These are phyloP conservation scores for Cryptosporidium bovis DNA, from an alignment of 169 alveolate species.

Conservation along the genomic window DNA sequence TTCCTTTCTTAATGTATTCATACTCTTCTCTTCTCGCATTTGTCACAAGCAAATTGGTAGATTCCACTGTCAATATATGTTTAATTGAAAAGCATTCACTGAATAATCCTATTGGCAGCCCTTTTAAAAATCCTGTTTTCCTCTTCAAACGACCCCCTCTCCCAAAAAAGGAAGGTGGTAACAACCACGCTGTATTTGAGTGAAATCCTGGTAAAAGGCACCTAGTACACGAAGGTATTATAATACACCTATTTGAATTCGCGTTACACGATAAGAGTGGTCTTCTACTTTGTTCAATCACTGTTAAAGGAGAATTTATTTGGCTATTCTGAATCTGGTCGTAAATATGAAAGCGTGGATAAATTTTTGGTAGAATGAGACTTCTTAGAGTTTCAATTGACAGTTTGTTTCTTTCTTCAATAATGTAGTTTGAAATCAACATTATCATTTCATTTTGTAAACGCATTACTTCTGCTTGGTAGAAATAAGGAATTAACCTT, in stretches of 20 bases:
- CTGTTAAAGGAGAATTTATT: neutral
- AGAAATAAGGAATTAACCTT: neutral
- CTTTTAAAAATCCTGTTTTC: slow-evolving; percentile 33
- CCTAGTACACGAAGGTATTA: slow-evolving; percentile 44
- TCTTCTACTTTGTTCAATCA: too few species aligned
- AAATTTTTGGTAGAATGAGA: neutral
- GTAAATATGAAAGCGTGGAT: slow-evolving; percentile 19
- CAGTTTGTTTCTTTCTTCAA: slow-evolving; percentile 3
- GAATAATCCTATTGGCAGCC: slow-evolving; percentile 31
- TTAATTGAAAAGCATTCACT: slow-evolving; percentile 22
- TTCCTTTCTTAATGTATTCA: slow-evolving; percentile 41
- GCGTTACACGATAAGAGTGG: too few species aligned
- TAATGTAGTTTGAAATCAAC: neutral
- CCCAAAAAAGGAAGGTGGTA: slow-evolving; percentile 60
- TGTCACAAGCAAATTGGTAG: slow-evolving; percentile 35
- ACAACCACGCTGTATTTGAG: slow-evolving; percentile 58
- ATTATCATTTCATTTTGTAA: slow-evolving; percentile 35
- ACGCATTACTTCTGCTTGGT: slow-evolving; percentile 7
- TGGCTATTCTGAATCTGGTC: slow-evolving; percentile 2
- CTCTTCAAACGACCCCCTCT: slow-evolving; percentile 46
- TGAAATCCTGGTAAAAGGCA: slow-evolving; percentile 71
- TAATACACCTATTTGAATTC: neutral
- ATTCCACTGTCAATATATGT: slow-evolving; percentile 61
- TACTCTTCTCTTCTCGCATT: slow-evolving; percentile 19
- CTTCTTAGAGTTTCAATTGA: neutral